These are phyloP conservation scores for Geosmithia morbida DNA, from an alignment of 2,329 filamentous ascomycete species.

Conservation along the genomic window DNA sequence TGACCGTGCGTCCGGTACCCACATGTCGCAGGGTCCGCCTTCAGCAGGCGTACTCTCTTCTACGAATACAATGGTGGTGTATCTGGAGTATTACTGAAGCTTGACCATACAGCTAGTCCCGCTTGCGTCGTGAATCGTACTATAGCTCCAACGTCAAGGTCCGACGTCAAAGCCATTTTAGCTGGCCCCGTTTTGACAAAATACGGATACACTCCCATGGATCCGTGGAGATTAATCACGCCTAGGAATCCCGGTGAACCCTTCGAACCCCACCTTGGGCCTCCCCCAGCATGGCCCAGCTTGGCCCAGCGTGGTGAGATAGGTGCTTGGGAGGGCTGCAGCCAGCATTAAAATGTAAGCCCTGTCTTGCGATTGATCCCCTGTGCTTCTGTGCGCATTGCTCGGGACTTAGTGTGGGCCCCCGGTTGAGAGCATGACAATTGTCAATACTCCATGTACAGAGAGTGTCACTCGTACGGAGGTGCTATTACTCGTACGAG, in stretches of 20 bases:
- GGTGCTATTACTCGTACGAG: background rate
- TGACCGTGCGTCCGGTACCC: background rate
- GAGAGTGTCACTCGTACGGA: too few species aligned
- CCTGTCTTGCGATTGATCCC: background rate
- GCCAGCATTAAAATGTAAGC: background rate
- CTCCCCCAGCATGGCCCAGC: background rate
- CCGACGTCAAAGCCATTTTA: background rate
- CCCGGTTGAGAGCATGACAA: background rate
- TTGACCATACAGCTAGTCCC: too few species aligned
- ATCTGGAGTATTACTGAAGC: too few species aligned
- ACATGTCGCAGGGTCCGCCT: background rate
- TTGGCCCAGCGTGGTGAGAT: background rate
- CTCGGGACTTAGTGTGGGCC: background rate
- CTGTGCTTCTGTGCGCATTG: background rate
- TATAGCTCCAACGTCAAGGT: background rate
- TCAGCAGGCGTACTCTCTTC: background rate
- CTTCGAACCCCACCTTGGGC: background rate
- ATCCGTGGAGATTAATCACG: background rate
- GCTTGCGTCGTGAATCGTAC: background rate
- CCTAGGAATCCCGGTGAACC: background rate
- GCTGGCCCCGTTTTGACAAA: background rate
- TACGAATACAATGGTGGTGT: too few species aligned
- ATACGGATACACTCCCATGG: background rate
- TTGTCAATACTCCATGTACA: background rate
- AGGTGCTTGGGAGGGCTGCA: background rate